Base-by-base conservation (phyloP, 257 asterid genomes). In the Plantago elongata region DNA sequence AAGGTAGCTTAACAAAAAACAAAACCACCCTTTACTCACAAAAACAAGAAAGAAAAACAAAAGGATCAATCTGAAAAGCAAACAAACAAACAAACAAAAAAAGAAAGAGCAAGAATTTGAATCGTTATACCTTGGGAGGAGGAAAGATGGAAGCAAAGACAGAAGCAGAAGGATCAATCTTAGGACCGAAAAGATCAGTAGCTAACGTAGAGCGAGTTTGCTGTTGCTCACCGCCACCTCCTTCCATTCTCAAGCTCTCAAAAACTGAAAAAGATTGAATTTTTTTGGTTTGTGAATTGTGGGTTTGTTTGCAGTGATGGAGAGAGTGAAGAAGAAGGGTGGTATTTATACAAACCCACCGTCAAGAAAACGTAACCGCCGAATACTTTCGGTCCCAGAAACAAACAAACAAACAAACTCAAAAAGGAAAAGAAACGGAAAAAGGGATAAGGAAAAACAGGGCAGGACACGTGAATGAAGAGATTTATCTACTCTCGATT, bases 131-230 rank as follows among this genome's bases (percentile, higher is more conserved):
- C 9, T 78, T 42, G 17, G 91, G 73, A 47, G 89, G 95, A 12
- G 94, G 70, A 18, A 88, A 85, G 60, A 90, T 82, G 2, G 98
- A 77, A 11, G 77, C 77, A 44, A 85, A 85, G 68, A 85, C 66
- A 63, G 95, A 68, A 3, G 94, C 67, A 52, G 83, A 67, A 42
- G 83, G 63, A 52, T 81, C 55, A 12, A 83, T 85, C 64, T 84
- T 85, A 0, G 83, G 85, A 68, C 96, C 98, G 52, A 90, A 90
- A 74, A 88, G 96, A 73, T 88, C 96, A 88, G 95, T 60, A 69
- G 94, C 77, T 47, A 90, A 81, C 45, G 98, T 83, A 69, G 94
- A 82, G 27, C 82, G 81, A 4, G 89, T 68, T 76, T 78, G 74
- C 66, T 88, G 62, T 69, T 76, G 54, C 84, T 88, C 65, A 81